A percentile compares a stretch with the other conserved stretches of the same genome.
phyloP scores from a whole-genome alignment of 208 protist genomes.

The Balamuthia mandrillaris region DNA sequence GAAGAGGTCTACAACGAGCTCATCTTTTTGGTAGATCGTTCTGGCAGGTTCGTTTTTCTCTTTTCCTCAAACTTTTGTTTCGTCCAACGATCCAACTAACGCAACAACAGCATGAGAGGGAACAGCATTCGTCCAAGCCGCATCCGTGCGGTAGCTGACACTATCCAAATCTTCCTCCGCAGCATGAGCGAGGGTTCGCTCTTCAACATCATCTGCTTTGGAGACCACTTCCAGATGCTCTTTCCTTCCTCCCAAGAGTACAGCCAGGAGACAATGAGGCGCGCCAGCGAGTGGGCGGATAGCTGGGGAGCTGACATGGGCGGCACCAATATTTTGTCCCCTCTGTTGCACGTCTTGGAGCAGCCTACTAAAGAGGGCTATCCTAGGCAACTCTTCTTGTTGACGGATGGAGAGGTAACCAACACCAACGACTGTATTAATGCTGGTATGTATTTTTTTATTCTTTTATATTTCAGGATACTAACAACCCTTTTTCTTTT shows the following conservation, averaged over 20 bases:
- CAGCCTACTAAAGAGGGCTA: not conserved
- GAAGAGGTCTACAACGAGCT: slow-evolving; percentile 26
- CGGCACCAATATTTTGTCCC: slow-evolving; percentile 25
- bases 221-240: not conserved
- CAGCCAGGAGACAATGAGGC: not conserved
- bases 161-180: slow-evolving; percentile 29
- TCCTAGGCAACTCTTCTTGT: slow-evolving; percentile 17
- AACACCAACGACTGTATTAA: slow-evolving; percentile 39
- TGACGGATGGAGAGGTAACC: slow-evolving; percentile 25
- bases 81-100: too few species aligned
- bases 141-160: slow-evolving; percentile 33
- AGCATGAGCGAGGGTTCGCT: not conserved
- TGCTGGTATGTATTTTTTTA: not conserved
- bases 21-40: slow-evolving; percentile 31
- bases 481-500: not conserved
- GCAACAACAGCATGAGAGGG: too few species aligned
- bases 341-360: not conserved
- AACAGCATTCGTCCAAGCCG: slow-evolving; percentile 38
- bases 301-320: not conserved
- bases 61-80: too few species aligned
- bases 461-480: not conserved
- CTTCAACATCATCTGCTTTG: slow-evolving; percentile 46
- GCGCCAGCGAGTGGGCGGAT: not conserved
- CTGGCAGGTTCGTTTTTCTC: not conserved
- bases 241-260: not conserved